phyloP scores from a whole-genome alignment of 2,329 filamentous ascomycete genomes.

The Fusarium mexicanum region DNA sequence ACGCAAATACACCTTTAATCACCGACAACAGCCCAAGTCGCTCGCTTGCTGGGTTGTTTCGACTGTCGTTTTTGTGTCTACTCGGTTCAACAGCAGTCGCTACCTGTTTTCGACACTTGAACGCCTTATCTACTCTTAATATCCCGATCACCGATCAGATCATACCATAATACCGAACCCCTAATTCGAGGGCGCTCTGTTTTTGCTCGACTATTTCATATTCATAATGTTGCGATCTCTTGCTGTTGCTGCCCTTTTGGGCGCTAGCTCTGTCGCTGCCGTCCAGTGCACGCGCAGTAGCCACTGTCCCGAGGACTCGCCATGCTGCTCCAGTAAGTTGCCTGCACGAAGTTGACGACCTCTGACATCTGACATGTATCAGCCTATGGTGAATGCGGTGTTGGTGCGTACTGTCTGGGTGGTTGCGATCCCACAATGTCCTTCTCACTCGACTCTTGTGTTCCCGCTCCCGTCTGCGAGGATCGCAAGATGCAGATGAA shows the following conservation, averaged over 20 bases:
- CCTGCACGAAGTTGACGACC: neutral
- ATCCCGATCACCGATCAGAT: neutral
- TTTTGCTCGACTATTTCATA: slow-evolving; percentile 15
- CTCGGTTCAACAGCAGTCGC: slow-evolving; percentile 17
- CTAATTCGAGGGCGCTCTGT: neutral
- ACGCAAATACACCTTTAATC: slow-evolving; percentile 1
- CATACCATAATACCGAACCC: slow-evolving; percentile 13
- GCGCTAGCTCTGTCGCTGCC: slow-evolving; percentile 46
- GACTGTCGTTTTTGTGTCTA: slow-evolving; percentile 5
- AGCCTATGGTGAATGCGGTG: slow-evolving; percentile 95
- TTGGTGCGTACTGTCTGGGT: slow-evolving; percentile 93
- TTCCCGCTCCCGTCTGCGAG: slow-evolving; percentile 84
- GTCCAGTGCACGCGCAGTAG: slow-evolving; percentile 57
- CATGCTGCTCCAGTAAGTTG: slow-evolving; percentile 79
- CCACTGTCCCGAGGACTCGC: slow-evolving; percentile 77
- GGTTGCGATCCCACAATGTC: slow-evolving; percentile 93
- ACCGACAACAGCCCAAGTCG: slow-evolving; percentile 23
- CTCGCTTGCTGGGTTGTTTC: slow-evolving; percentile 31
- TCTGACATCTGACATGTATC: slow-evolving; percentile 28
- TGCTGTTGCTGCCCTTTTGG: slow-evolving; percentile 46
- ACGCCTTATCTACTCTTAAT: slow-evolving; percentile 19
- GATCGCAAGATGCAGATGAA: slow-evolving; percentile 78
- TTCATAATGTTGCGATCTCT: slow-evolving; percentile 48
- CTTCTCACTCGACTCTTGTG: slow-evolving; percentile 83
- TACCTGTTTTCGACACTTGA: slow-evolving; percentile 1